phyloP scores from a whole-genome alignment of 257 asterid species.

The Solanum peruvianum region DNA sequence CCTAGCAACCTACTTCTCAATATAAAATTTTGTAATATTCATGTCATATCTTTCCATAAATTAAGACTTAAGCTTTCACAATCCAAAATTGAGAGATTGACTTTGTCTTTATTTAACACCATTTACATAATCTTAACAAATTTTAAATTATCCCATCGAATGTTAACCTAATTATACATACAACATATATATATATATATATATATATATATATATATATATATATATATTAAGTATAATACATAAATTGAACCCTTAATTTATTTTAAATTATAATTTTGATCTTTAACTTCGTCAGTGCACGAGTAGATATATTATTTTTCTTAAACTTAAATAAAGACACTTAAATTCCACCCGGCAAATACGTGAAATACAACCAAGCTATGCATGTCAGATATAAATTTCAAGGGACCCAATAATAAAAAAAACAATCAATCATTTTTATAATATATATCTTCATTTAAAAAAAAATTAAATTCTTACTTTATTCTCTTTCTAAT shows the following conservation, averaged over 20 bases:
- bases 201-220: too few relatives aligned
- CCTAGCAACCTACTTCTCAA: background rate
- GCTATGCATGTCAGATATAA: background rate
- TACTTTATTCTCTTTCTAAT: background rate
- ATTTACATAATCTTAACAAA: background rate
- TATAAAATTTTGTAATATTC: background rate
- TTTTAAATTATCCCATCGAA: background rate
- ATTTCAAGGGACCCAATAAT: background rate
- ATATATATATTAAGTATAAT: too few relatives aligned
- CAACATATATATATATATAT: too few relatives aligned
- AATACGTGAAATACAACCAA: too few relatives aligned
- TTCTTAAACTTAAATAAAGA: too few relatives aligned
- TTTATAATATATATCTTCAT: background rate
- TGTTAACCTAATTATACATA: background rate
- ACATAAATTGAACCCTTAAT: too few relatives aligned
- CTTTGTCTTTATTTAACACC: background rate
- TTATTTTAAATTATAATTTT: too few relatives aligned
- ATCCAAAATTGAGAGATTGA: background rate
- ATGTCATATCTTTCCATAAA: background rate
- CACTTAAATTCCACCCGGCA: background rate
- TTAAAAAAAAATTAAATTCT: background rate
- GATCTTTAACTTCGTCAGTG: background rate
- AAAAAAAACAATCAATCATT: background rate
- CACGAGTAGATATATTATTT: background rate
- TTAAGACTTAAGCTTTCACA: background rate